Evolutionary conservation across 306 rosid species (phyloP).

Genomic region (Gastrolobium villosum): DNA sequence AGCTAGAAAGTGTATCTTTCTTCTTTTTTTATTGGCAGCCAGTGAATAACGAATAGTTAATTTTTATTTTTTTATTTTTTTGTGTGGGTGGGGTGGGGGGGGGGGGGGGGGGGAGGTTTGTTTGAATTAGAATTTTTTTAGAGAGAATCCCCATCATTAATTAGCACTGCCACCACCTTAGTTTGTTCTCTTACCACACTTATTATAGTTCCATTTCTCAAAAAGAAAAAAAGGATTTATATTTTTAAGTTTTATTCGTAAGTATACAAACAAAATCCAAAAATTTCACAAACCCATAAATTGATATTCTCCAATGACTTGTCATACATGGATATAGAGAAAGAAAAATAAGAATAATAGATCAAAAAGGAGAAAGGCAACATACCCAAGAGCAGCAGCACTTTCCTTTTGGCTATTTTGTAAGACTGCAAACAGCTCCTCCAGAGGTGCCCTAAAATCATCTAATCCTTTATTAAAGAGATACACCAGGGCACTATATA

Average conservation of each 20-base stretch:
- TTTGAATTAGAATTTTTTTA: constrained; percentile 30
- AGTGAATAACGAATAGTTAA: constrained; percentile 20
- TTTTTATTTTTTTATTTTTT: not conserved
- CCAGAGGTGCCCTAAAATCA: constrained; percentile 93
- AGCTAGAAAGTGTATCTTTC: no score
- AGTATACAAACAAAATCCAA: constrained; percentile 33
- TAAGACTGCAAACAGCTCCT: constrained; percentile 87
- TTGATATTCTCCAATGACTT: constrained; percentile 24
- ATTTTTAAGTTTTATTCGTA: not conserved
- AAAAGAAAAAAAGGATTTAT: not conserved
- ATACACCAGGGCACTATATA: constrained; percentile 92
- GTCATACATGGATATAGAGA: constrained; percentile 12
- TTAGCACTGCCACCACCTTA: constrained; percentile 32
- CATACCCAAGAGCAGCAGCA: constrained; percentile 82
- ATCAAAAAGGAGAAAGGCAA: constrained; percentile 40
- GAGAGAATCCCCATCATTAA: constrained; percentile 28
- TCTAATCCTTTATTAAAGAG: constrained; percentile 95
- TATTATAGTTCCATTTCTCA: constrained; percentile 9
- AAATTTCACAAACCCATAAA: constrained; percentile 24
- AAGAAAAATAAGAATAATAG: constrained; percentile 26
- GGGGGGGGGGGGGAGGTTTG: not conserved
- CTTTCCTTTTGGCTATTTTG: constrained; percentile 72
- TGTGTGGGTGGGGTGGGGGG: constrained; percentile 5
- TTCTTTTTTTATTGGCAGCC: not conserved
- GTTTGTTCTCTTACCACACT: constrained; percentile 20